Base-by-base conservation (phyloP, 2,329 filamentous ascomycete species). In the Macrophomina tecta region DNA sequence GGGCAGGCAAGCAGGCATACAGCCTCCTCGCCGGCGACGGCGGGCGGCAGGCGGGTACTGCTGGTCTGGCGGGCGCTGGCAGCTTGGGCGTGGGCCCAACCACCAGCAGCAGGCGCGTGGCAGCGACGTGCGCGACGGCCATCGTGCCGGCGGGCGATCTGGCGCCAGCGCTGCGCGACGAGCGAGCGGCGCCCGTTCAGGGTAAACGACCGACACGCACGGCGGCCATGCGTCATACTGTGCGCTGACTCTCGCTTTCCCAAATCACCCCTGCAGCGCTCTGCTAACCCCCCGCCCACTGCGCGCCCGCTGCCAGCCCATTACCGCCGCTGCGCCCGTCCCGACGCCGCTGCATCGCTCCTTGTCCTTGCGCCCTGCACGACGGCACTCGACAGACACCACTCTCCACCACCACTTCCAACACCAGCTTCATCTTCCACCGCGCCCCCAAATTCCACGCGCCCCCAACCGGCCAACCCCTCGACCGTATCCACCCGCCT, bases 331-430 rank as follows among this genome's bases (percentile, higher is more conserved):
- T 36, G 30, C 49, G 30, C 56, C 42, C 42, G 56, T 61, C 56
- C 56, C 42, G 56, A 32, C 56, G 56, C 56, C 56, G 42, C 56
- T 48, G 56, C 42, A 48, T 61, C 58, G 58, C 58, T 62, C 58
- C 58, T 62, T 62, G 58, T 62, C 58, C 58, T 34, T 62, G 58
- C 45, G 56, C 56, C 56, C 56, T 60, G 56, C 56, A 60, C 11
- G 28, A 52, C 28, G 49, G 49, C 49, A 51, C 48, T 45, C 1
- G 11, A 45, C 56, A 48, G 56, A 38, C 56, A 45, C 56, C 30
- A 23, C 60, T 32, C 49, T 64, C 61, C 46, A 52, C 61, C 46
- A 53, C 55, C 23, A 30, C 28, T 23, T 53, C 61, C 30, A 32
- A 34, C 61, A 45, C 46, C 45, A 51, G 16, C 48, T 64, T 53